phyloP scores from a whole-genome alignment of 2,329 filamentous ascomycete genomes.

The Ilyonectria destructans region DNA sequence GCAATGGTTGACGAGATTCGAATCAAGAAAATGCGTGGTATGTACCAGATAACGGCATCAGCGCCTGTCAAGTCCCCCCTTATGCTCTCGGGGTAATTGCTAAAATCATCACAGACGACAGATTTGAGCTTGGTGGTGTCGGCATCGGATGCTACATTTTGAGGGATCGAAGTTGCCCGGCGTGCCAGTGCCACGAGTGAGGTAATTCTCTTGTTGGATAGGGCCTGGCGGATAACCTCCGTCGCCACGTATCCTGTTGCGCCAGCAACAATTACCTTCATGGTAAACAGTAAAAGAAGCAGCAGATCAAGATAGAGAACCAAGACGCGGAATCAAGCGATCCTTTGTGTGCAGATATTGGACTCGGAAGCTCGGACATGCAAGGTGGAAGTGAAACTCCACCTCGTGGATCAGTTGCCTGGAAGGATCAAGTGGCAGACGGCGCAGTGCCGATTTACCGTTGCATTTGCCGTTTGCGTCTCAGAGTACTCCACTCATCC shows the following conservation, averaged over 20 bases:
- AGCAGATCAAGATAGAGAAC: neutral
- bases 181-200: slow-evolving; percentile 61
- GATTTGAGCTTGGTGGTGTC: slow-evolving; percentile 58
- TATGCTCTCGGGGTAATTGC: slow-evolving; percentile 57
- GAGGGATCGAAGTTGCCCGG: slow-evolving; percentile 51
- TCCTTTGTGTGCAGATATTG: neutral
- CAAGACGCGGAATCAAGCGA: neutral
- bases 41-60: slow-evolving; percentile 61
- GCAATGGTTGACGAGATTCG: neutral
- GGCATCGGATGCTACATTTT: slow-evolving; percentile 36
- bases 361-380: neutral
- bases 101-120: slow-evolving; percentile 59
- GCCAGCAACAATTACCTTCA: slow-evolving; percentile 63
- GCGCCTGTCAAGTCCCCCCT: slow-evolving; percentile 59
- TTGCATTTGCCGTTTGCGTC: neutral
- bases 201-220: slow-evolving; percentile 55
- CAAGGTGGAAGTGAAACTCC: neutral
- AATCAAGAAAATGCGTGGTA: neutral
- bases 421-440: too few species aligned
- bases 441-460: neutral
- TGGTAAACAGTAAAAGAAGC: slow-evolving; percentile 35
- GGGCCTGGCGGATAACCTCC: slow-evolving; percentile 62
- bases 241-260: slow-evolving; percentile 61
- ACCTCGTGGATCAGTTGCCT: neutral
- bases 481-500: neutral